Percentiles rank a stretch among this genome's conserved stretches.
Evolutionary conservation across 345 rosid genomes (phyloP).

Genomic region (Eucalyptus cloeziana): DNA sequence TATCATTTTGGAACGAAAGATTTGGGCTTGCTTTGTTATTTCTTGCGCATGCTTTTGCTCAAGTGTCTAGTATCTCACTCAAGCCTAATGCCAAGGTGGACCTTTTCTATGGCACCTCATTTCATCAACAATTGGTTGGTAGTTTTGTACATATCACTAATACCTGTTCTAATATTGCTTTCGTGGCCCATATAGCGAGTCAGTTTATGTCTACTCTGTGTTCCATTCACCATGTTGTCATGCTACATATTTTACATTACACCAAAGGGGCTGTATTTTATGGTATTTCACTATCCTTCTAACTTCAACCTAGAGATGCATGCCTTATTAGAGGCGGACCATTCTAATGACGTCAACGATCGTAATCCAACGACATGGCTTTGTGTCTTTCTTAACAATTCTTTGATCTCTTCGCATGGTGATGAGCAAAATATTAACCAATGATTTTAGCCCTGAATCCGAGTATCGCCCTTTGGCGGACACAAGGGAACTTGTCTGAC

Average conservation of each 20-base stretch:
- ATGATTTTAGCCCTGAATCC: not conserved
- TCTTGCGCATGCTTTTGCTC: not conserved
- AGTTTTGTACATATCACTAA: not conserved
- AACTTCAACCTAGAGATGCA: too few relatives aligned
- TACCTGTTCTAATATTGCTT: not conserved
- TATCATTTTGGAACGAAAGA: not conserved
- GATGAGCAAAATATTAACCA: not conserved
- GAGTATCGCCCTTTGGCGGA: not conserved
- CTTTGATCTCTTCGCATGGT: not conserved
- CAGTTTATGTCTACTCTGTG: not conserved
- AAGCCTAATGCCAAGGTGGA: not conserved
- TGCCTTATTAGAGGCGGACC: not conserved
- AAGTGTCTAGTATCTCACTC: not conserved
- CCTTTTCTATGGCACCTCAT: not conserved
- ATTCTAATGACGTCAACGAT: not conserved
- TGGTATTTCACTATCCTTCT: too few relatives aligned
- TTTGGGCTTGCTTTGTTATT: not conserved
- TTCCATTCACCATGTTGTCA: not conserved
- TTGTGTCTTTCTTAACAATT: not conserved
- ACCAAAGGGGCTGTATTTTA: too few relatives aligned
- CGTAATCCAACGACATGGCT: not conserved
- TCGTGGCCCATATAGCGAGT: not conserved
- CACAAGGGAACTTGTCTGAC: not conserved
- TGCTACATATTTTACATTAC: too few relatives aligned
- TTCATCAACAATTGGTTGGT: not conserved